Evolutionary conservation across 352 stramenopile genomes (phyloP).

Genomic region (Phytophthora hybrid): DNA sequence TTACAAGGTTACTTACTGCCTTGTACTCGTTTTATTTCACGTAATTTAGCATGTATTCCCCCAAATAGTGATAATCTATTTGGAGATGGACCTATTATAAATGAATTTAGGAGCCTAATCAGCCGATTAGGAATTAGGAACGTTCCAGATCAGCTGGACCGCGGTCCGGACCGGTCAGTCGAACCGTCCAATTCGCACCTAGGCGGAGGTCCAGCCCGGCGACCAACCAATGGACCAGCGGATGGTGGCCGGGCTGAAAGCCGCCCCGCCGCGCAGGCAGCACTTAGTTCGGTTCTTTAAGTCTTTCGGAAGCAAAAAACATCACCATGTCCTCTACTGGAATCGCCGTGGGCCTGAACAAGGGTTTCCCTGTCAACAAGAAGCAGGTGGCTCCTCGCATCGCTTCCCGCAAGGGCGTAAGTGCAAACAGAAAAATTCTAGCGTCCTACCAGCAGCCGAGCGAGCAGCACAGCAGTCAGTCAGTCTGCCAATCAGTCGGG

Average conservation of each 20-base stretch:
- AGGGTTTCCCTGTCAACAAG: slow-evolving; percentile 94
- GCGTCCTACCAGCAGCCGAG: not conserved
- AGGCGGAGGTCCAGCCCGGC: slow-evolving; percentile 15
- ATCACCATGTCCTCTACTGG: slow-evolving; percentile 89
- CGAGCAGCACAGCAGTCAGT: slow-evolving; percentile 1
- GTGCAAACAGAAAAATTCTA: slow-evolving; percentile 42
- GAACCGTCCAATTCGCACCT: slow-evolving; percentile 39
- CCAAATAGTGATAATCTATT: no score
- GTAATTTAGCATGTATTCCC: no score
- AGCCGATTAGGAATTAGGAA: not conserved
- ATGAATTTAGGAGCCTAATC: not conserved
- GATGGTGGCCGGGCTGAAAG: slow-evolving; percentile 16
- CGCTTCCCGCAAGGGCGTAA: slow-evolving; percentile 92
- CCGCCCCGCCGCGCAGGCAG: not conserved
- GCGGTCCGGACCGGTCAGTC: slow-evolving; percentile 28
- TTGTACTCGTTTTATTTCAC: no score
- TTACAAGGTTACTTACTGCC: no score
- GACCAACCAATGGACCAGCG: slow-evolving; percentile 48
- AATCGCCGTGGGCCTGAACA: slow-evolving; percentile 93
- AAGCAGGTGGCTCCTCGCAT: slow-evolving; percentile 88
- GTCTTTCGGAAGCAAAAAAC: slow-evolving; percentile 87
- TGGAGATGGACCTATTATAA: not conserved
- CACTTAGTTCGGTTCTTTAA: slow-evolving; percentile 89
- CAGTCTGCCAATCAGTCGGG: not conserved
- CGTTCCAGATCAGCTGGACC: not conserved